phyloP scores from a whole-genome alignment of 768 basidiomycete species.

The Pholiota microspora region DNA sequence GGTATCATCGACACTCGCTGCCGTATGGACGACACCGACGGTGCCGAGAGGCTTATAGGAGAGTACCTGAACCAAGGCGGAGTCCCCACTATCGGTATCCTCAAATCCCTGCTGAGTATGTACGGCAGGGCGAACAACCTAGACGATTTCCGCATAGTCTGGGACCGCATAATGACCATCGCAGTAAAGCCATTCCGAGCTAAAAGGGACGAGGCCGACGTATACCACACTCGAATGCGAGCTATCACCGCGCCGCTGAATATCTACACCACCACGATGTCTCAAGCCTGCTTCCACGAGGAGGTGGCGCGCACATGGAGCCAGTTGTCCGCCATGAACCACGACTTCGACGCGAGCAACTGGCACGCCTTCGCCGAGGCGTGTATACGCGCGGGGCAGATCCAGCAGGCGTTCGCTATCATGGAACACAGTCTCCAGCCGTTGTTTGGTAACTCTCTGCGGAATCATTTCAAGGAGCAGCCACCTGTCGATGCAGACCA shows the following conservation, averaged over 20 bases:
- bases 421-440: constrained; percentile 76
- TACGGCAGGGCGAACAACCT: constrained; percentile 62
- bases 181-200: constrained; percentile 21
- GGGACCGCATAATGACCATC: constrained; percentile 66
- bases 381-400: constrained; percentile 75
- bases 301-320: constrained; percentile 69
- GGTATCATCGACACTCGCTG: constrained; percentile 60
- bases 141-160: constrained; percentile 56
- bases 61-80: constrained; percentile 53
- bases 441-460: neutral
- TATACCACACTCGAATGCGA: neutral
- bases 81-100: constrained; percentile 53
- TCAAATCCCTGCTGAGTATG: constrained; percentile 67
- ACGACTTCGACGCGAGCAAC: constrained; percentile 83
- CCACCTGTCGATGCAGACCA: neutral
- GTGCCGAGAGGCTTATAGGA: constrained; percentile 56
- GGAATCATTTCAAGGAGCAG: constrained; percentile 1
- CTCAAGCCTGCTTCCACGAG: constrained; percentile 55
- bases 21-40: constrained; percentile 37
- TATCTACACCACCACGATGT: constrained; percentile 73
- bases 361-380: constrained; percentile 86
- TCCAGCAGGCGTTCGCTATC: constrained; percentile 82
- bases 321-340: constrained; percentile 56
- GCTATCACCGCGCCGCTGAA: constrained; percentile 1
- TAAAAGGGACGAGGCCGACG: neutral